Percentiles rank a stretch among this genome's conserved stretches.
Conservation (phyloP, 2,329 filamentous ascomycete species). For the Hymenoscyphus occultus region DNA sequence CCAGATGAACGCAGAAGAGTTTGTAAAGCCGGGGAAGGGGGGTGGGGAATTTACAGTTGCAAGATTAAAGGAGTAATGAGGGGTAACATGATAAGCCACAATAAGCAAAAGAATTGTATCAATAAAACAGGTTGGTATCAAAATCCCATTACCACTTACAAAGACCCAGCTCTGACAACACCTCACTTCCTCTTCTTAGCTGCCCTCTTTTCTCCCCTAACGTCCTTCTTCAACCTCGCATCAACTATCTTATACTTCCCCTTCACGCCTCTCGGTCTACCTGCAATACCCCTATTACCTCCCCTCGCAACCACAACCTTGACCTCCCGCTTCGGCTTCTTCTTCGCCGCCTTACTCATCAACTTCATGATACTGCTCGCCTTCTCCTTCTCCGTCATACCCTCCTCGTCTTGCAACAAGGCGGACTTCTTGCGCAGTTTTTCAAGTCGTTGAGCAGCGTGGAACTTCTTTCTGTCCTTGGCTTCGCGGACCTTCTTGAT, state of each 20-base stretch:
- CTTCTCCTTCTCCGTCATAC: constrained; percentile 95
- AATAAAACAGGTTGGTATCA: neutral
- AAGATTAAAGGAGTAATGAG: neutral
- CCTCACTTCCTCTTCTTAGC: constrained; percentile 65
- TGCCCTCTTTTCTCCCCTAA: constrained; percentile 77
- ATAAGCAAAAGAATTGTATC: neutral
- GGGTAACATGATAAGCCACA: neutral
- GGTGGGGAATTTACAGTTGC: neutral
- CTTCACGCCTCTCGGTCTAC: constrained; percentile 87
- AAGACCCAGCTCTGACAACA: neutral
- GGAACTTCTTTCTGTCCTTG: constrained; percentile 94
- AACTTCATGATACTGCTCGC: constrained; percentile 77
- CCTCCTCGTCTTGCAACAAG: constrained; percentile 81
- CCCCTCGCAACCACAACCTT: constrained; percentile 88
- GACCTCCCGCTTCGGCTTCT: constrained; percentile 79
- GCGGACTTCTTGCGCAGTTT: constrained; percentile 98
- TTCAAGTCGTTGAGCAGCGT: constrained; percentile 84
- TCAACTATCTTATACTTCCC: constrained; percentile 98
- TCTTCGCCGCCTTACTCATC: constrained; percentile 77
- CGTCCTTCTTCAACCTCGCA: constrained; percentile 92
- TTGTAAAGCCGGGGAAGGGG: neutral
- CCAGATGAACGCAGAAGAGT: neutral
- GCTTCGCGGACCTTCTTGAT: constrained; percentile 99
- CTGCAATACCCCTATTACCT: constrained; percentile 78
- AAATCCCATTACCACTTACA: constrained; percentile 4